Evolutionary conservation across 306 rosid genomes (phyloP), one percentile per base, ranked within the genome.

Genomic region (Pueraria montana): DNA sequence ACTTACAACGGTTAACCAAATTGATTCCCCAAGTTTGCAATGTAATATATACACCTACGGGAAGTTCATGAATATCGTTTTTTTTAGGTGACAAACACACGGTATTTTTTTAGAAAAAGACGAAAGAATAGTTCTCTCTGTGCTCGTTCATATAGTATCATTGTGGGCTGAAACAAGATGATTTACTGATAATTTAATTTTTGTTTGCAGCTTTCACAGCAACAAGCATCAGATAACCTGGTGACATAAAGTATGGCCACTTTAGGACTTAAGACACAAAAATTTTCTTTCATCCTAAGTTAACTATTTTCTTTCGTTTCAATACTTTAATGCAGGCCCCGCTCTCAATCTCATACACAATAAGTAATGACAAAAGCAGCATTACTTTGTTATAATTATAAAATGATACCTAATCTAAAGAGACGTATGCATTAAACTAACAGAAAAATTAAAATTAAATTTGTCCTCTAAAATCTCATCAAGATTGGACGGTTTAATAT

Each of bases 281-380:
- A 1, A 9, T 36, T 36, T 38, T 23, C 14, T 72, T 63, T 45
- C 8, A 56, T 27, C 27, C 20, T 1, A 17, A 32, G 5, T 17
- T 12, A 26, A 6, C 13, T 16, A 82, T 74, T 53, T 53, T 43
- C 27, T 56, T 34, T 40, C 4, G 14, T 71, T 83, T 63, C 9
- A 38, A 64, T 46, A 58, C 17, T 42, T 78, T 27, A 63, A 49
- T 62, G 34, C 61, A 64, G 18, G 5, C 21, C 71, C 53, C 49
- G 26, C 32, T 78, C 65, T 83, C 46, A 50, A 69, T 72, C 83
- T 21, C 18, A 79, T 36, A 58, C 80, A 43, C 72, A 42, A 56
- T 52, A 82, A 80, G 82, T 83, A 86, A 85, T 79, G 95, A 88
- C 88, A 86, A 80, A 78, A 30, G 73, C 72, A 74, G 26, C 83